Percentiles rank a stretch among this genome's conserved stretches.
Evolutionary conservation across 163 green algal genomes (phyloP).

Genomic region (Chlamydomonas reinhardtii): DNA sequence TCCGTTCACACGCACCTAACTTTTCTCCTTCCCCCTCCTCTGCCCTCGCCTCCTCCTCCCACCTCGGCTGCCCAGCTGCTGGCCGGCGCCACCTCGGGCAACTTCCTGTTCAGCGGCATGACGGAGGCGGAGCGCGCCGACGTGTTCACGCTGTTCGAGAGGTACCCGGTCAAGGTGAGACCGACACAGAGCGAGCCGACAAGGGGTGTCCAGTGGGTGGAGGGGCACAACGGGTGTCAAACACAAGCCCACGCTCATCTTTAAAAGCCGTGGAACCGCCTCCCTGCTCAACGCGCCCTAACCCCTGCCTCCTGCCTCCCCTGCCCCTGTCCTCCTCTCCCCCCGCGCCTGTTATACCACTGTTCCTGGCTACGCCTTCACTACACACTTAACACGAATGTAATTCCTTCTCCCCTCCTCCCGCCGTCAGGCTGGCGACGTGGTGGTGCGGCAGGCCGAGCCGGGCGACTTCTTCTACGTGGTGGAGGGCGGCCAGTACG

Average conservation of each 20-base stretch:
- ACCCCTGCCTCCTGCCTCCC: too few species aligned
- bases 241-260: too few species aligned
- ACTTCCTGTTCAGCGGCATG: slow-evolving; percentile 78
- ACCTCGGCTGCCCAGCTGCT: slow-evolving; percentile 34
- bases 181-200: too few species aligned
- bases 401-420: too few species aligned
- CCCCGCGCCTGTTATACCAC: neutral
- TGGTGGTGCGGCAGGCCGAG: slow-evolving; percentile 78
- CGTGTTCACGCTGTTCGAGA: slow-evolving; percentile 68
- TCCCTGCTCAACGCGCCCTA: too few species aligned
- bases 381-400: too few species aligned
- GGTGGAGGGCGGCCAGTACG: slow-evolving; percentile 77
- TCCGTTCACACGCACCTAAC: too few species aligned
- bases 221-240: too few species aligned
- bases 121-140: slow-evolving; percentile 48
- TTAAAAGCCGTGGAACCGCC: too few species aligned
- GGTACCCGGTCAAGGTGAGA: slow-evolving; percentile 45
- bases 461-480: slow-evolving; percentile 89
- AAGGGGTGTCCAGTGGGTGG: too few species aligned
- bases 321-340: neutral
- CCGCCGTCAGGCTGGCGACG: slow-evolving; percentile 55
- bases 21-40: too few species aligned
- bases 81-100: slow-evolving; percentile 54
- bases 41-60: neutral
- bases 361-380: neutral